Evolutionary conservation across 495 filamentous ascomycete species (phyloP), one percentile per base, ranked within the genome.

Genomic region (Aspergillus sclerotioniger): DNA sequence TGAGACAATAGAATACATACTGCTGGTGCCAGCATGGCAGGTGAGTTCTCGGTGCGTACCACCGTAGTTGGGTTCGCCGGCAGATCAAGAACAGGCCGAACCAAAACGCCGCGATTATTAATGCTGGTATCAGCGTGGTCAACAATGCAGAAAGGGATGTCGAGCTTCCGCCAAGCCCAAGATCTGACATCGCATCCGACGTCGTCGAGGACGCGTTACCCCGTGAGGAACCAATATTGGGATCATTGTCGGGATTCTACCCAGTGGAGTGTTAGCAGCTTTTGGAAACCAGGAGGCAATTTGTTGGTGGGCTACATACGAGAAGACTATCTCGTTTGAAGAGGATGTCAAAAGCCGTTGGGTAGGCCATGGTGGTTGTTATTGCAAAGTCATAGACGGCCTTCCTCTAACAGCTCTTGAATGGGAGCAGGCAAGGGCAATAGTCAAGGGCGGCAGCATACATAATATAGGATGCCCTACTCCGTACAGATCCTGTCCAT

Each of bases 21-120:
- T 80, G 80, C 44, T 88, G 77, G 39, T 82, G 82, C 58, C 91
- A 68, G 63, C 78, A 87, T 25, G 89, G 87, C 25, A 96, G 64
- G 71, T 93, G 92, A 8, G 89, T 90, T 70, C 91, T 80, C 0
- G 92, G 92, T 10, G 88, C 84, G 74, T 96, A 96, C 76, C 83
- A 88, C 57, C 90, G 84, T 31, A 81, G 79, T 47, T 93, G 84
- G 35, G 82, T 87, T 58, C 77, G 80, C 47, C 92, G 83, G 58
- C 93, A 79, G 56, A 92, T 72, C 49, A 94, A 67, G 76, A 96
- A 96, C 46, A 92, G 66, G 28, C 71, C 66, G 41, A 91, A 62
- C 71, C 89, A 90, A 57, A 89, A 77, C 9, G 64, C 66, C 6
- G 91, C 88, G 63, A 87, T 74, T 19, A 92, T 58, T 15, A 84